Evolutionary conservation across 1,284 basidiomycete species (phyloP), one percentile per base, ranked within the genome.

Genomic region (Sphagnurus paluster): DNA sequence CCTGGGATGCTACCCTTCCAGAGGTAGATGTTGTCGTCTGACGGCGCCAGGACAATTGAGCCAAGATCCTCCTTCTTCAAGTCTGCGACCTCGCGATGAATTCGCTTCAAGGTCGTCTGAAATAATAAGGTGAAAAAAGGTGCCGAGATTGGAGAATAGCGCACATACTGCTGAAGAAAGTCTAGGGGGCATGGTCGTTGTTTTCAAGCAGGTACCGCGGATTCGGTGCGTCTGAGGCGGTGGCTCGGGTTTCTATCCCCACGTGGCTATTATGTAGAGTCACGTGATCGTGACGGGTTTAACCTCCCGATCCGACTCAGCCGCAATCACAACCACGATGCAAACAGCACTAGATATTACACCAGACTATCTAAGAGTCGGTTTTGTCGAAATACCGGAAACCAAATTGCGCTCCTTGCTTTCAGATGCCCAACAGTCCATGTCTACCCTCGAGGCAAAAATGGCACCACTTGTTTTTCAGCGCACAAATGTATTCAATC

Each of bases 1-100:
- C 91, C 90, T 13, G 91, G 92, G 42, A 95, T 80, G 19, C 75
- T 75, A 2, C 80, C 87, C 42, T 71, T 73, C 87, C 87, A 90
- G 19, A 76, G 56, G 59, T 82, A 82, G 46, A 90, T 68, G 44
- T 75, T 75, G 41, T 76, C 71, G 29, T 76, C 80, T 28, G 76
- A 73, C 2, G 91, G 91, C 20, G 74, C 71, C 17, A 94, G 77
- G 0, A 74, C 77, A 54, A 94, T 93, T 19, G 70, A 63, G 2
- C 89, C 92, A 30, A 93, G 71, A 58, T 94, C 87, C 63, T 93
- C 92, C 62, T 89, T 89, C 70, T 84, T 77, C 17, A 91, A 69
- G 66, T 94, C 91, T 4, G 80, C 76, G 32, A 95, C 85, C 71
- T 96, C 93, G 54, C 88, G 85, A 56, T 90, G 84, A 50, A 96